These are phyloP conservation scores for Acer saccharum DNA, from an alignment of 345 rosid genomes.

Conservation along the genomic window DNA sequence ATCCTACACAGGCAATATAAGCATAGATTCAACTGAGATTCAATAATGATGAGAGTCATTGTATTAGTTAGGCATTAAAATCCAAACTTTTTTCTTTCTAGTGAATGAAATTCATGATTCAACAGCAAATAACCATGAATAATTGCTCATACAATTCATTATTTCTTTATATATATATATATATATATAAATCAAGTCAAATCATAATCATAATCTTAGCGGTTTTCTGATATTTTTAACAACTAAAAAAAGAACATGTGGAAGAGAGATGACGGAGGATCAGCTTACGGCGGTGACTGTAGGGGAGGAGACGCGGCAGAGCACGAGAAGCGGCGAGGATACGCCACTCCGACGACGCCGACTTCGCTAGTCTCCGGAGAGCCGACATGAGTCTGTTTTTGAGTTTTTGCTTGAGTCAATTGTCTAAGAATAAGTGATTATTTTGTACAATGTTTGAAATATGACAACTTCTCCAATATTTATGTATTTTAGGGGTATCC, in stretches of 20 bases:
- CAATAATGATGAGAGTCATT: not conserved
- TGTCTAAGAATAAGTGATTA: too few species aligned
- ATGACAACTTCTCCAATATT: too few species aligned
- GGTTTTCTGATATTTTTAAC: not conserved
- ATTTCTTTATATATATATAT: too few species aligned
- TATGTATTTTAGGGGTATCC: too few species aligned
- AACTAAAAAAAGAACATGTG: not conserved
- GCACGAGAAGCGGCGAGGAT: slow-evolving; percentile 28
- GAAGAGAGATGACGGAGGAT: not conserved
- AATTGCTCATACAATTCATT: not conserved
- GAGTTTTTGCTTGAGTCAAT: not conserved
- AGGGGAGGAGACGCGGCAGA: slow-evolving; percentile 29
- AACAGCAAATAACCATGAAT: not conserved
- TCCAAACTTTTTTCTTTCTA: not conserved
- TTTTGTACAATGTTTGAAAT: too few species aligned
- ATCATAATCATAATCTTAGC: not conserved
- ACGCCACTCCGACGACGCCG: slow-evolving; percentile 40
- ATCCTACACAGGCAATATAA: slow-evolving; percentile 32
- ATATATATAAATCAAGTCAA: too few species aligned
- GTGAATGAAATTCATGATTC: not conserved
- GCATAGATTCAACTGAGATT: not conserved
- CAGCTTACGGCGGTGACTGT: slow-evolving; percentile 36
- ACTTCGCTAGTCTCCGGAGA: slow-evolving; percentile 38
- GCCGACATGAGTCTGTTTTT: slow-evolving; percentile 39
- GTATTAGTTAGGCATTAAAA: not conserved